These are phyloP conservation scores for Tripidium arundinaceum DNA, from an alignment of 202 grass and related monocot genomes.

Conservation along the genomic window DNA sequence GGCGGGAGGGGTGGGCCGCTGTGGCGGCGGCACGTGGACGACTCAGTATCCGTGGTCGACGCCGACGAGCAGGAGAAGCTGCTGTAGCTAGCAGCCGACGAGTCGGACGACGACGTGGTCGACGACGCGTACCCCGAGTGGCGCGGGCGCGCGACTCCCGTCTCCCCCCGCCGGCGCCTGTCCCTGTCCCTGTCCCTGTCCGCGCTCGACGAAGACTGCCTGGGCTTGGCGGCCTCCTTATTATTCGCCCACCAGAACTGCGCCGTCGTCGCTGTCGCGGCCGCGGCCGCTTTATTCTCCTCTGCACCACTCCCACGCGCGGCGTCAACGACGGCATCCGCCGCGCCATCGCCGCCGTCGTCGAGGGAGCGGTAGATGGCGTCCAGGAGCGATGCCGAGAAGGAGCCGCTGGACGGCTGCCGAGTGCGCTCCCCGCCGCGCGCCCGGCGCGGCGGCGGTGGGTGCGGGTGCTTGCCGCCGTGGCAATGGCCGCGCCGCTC, in stretches of 20 bases:
- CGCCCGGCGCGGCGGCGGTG: slow-evolving; percentile 18
- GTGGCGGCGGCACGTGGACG: background rate
- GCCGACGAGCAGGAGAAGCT: slow-evolving; percentile 60
- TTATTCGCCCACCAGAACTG: slow-evolving; percentile 45
- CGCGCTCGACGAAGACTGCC: slow-evolving; percentile 1
- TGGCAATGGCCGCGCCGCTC: slow-evolving; percentile 14
- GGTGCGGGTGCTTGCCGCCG: slow-evolving; percentile 22
- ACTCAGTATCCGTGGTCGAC: slow-evolving; percentile 36
- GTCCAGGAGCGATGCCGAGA: slow-evolving; percentile 80
- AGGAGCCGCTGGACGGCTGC: slow-evolving; percentile 43
- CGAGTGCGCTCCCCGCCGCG: slow-evolving; percentile 2
- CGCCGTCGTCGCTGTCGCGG: background rate
- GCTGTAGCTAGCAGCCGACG: slow-evolving; percentile 48
- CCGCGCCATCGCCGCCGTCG: background rate
- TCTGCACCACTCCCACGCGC: background rate
- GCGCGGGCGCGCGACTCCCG: background rate
- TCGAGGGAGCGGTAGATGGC: slow-evolving; percentile 75
- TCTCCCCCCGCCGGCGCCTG: background rate
- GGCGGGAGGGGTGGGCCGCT: slow-evolving; percentile 6
- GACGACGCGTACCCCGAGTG: slow-evolving; percentile 49
- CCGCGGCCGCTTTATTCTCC: slow-evolving; percentile 17
- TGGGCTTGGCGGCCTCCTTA: slow-evolving; percentile 6
- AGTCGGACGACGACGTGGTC: slow-evolving; percentile 43
- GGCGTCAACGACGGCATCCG: background rate
- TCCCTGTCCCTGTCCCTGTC: slow-evolving; percentile 5